phyloP scores from a whole-genome alignment of 2,329 filamentous ascomycete species.

The Penicillium olsonii region DNA sequence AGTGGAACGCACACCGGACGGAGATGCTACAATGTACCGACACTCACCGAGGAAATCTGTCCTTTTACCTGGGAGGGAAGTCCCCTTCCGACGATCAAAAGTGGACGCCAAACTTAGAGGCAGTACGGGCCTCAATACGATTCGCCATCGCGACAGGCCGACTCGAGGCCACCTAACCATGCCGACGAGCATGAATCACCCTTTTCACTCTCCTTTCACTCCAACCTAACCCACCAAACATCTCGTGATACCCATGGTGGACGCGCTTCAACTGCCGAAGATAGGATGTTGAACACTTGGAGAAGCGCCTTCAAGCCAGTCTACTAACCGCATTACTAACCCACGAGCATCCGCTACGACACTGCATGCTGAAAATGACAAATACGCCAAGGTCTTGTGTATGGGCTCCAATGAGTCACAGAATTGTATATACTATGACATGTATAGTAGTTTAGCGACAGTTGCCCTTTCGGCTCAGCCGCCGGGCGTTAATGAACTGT shows the following conservation, averaged over 20 bases:
- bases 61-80: background rate
- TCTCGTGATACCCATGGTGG: slow-evolving; percentile 18
- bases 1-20: background rate
- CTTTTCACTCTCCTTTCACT: slow-evolving; percentile 1
- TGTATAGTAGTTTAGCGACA: background rate
- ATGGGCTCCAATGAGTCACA: background rate
- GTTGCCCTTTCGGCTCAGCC: slow-evolving; percentile 25
- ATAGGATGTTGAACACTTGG: slow-evolving; percentile 40
- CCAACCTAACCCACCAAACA: slow-evolving; percentile 3
- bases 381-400: background rate
- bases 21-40: background rate
- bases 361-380: background rate
- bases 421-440: background rate
- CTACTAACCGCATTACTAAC: slow-evolving; percentile 2
- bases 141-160: slow-evolving; percentile 29
- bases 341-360: background rate
- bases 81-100: slow-evolving; percentile 21
- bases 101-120: slow-evolving; percentile 32
- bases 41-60: background rate
- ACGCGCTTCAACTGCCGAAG: slow-evolving; percentile 36
- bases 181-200: background rate
- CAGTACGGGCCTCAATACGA: slow-evolving; percentile 30
- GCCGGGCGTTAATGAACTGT: slow-evolving; percentile 28
- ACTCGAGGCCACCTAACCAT: background rate
- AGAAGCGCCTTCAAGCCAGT: slow-evolving; percentile 37